Evolutionary conservation across 768 basidiomycete genomes (phyloP), one percentile per base, ranked within the genome.

Genomic region (Pleurotus tuber-regium): DNA sequence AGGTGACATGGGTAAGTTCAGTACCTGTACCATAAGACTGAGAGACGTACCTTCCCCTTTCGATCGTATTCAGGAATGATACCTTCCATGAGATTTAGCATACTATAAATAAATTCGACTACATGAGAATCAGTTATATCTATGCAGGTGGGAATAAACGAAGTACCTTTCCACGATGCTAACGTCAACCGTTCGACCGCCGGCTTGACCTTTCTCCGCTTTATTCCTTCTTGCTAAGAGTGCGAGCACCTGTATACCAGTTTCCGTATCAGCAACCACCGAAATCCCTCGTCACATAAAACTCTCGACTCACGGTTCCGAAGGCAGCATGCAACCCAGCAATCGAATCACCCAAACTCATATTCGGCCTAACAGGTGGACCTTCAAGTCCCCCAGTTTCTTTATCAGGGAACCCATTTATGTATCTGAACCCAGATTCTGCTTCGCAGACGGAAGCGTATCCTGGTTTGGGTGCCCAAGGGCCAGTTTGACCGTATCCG

Each of bases 371-470:
- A 1, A 86, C 79, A 4, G 85, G 86, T 2, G 85, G 81, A 0
- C 85, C 85, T 16, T 70, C 70, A 33, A 86, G 65, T 26, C 69
- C 70, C 18, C 79, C 78, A 0, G 78, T 79, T 53, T 74, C 66
- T 2, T 73, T 60, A 60, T 86, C 79, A 2, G 79, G 78, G 35
- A 79, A 76, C 1, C 86, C 85, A 49, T 88, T 88, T 60, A 88
- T 86, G 61, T 80, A 84, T 2, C 86, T 74, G 63, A 87, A 88
- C 2, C 86, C 85, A 2, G 85, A 83, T 54, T 88, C 84, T 0
- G 84, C 86, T 67, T 88, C 86, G 56, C 86, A 88, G 2, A 88
- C 85, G 4, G 86, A 84, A 2, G 86, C 85, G 54, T 83, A 88
- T 16, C 86, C 85, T 4, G 85, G 84, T 9, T 84, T 77, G 16